A percentile compares a stretch with the other conserved stretches of the same genome.
Conservation (phyloP, 768 basidiomycete species). For the Polyporus arcularius region DNA sequence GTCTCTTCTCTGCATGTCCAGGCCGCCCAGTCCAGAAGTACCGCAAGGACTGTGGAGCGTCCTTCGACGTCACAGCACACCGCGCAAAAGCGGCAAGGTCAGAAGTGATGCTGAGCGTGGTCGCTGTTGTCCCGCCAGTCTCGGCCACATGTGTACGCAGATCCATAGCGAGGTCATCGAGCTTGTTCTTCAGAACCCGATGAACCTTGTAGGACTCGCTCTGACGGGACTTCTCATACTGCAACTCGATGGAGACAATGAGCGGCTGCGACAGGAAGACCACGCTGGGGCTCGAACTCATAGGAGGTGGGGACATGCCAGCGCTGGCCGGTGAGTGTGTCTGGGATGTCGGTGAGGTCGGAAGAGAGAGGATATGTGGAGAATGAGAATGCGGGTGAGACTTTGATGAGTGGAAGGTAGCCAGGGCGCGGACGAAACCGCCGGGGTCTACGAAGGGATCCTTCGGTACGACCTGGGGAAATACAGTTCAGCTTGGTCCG, state of each 20-base stretch:
- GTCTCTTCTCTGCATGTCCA: conserved; percentile 30
- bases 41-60: conserved; percentile 33
- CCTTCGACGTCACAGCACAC: conserved; percentile 39
- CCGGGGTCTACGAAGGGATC: conserved; percentile 79
- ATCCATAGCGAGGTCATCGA: conserved; percentile 53
- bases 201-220: conserved; percentile 63
- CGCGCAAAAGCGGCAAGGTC: conserved; percentile 57
- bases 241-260: conserved; percentile 46
- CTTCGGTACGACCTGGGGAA: conserved; percentile 50
- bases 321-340: neutral
- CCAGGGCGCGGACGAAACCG: conserved; percentile 53
- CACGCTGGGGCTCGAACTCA: neutral
- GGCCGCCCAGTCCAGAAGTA: conserved; percentile 39
- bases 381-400: conserved; percentile 23
- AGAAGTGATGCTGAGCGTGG: conserved; percentile 45
- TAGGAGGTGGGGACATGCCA: conserved; percentile 2
- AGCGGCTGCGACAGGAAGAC: conserved; percentile 45
- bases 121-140: conserved; percentile 25
- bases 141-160: conserved; percentile 30
- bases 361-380: conserved; percentile 10
- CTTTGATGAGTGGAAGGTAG: conserved; percentile 30
- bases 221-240: conserved; percentile 48
- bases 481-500: neutral
- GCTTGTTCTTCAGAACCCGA: conserved; percentile 58
- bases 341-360: conserved; percentile 17